Base-by-base conservation (phyloP, 805 yeast genomes). In the Wickerhamiella musiphila region DNA sequence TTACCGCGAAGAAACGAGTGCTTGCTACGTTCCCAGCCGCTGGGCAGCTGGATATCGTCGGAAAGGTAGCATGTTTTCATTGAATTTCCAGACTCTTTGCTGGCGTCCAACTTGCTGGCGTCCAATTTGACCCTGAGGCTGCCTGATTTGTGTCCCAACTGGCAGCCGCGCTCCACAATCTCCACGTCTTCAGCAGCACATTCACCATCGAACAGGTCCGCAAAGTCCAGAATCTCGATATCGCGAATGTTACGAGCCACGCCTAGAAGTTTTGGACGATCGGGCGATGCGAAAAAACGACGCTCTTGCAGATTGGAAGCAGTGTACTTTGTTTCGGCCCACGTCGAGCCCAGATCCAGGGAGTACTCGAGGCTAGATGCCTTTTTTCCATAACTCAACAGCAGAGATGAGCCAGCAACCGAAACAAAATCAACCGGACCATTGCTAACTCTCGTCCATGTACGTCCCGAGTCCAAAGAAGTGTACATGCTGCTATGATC, bases 1-100 rank as follows among this genome's bases (percentile, higher is more conserved):
- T 93, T 76, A 6, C 26, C 26, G 18, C 13, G 9, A 9, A 24
- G 15, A n/a, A n/a, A n/a, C n/a, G n/a, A n/a, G n/a, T n/a, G n/a
- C n/a, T n/a, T n/a, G n/a, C n/a, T n/a, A n/a, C n/a, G n/a, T n/a
- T n/a, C n/a, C n/a, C n/a, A n/a, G n/a, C n/a, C n/a, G n/a, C n/a
- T n/a, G n/a, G n/a, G n/a, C n/a, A n/a, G n/a, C n/a, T n/a, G n/a
- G n/a, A n/a, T n/a, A n/a, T n/a, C n/a, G n/a, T n/a, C n/a, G n/a
- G n/a, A n/a, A n/a, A n/a, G n/a, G n/a, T n/a, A n/a, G 11, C 26
- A 9, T 11, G 9, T 24, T 6, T 24, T 14, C 15, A 24, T 13
- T 5, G 26, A 5, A 6, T 24, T 18, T 4, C 8, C 18, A 3
- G 26, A 18, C n/a, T 13, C 12, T 4, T 16, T 18, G 7, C 26